Base-by-base conservation (phyloP, 1,139 yeast species). In the Groenewaldozyma auringiensis region DNA sequence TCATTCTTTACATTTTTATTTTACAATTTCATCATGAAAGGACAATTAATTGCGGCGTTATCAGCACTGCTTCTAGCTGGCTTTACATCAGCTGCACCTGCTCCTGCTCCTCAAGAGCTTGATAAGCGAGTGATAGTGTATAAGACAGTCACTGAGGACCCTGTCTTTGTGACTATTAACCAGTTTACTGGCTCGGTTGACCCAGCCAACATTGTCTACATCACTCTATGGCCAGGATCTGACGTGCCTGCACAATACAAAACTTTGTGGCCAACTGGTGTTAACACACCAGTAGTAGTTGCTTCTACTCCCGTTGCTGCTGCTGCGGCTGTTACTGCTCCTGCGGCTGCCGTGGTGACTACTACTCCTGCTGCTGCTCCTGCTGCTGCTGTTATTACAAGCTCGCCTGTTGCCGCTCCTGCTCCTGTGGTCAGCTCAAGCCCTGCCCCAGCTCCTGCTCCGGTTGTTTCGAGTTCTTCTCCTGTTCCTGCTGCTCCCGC, bases 241-340 rank as follows among this genome's bases (percentile, higher is more conserved):
- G 38, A 42, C 16, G 35, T 21, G n/a, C 37, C 42, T 2, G 36
- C 36, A 17, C 29, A 35, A 16, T 35, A 18, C 40, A 21, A 20
- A 25, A 22, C 40, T 6, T 17, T 29, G 17, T 36, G 40, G 6
- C 14, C 27, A 16, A 2, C 22, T 11, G 41, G 27, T 16, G 27
- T 38, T 31, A 53, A 68, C 14, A 57, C 61, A 21, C 60, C 59
- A 42, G 55, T 48, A 21, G 65, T 68, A 29, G 41, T 48, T 17
- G 40, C 53, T 14, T 39, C 48, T 14, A 33, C 52, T 18, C 37
- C 54, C 14, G 38, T 41, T n/a, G 34, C 45, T 20, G 40, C 45
- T 17, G 40, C 35, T 4, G 41, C 47, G 11, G 38, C 32, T n/a
- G 22, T 25, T 13, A 27, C 42, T 16, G 27, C 56, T 34, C 40